phyloP scores from a whole-genome alignment of 345 rosid species.

The Salix purpurea region DNA sequence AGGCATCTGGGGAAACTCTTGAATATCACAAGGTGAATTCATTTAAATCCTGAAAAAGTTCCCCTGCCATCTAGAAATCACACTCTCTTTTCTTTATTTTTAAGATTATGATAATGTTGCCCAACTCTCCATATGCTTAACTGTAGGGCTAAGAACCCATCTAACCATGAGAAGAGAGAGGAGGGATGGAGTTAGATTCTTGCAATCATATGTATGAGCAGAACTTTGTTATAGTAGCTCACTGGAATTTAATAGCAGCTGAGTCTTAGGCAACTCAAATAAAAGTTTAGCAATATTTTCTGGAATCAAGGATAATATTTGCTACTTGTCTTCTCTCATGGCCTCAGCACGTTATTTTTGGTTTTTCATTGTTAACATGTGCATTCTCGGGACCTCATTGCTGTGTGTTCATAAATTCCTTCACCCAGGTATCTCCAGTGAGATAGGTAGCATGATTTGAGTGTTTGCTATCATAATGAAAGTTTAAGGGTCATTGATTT shows the following conservation, averaged over 20 bases:
- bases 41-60: not conserved
- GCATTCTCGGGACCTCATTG: not conserved
- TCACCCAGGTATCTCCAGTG: not conserved
- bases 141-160: not conserved
- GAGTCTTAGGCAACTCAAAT: not conserved
- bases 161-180: no score
- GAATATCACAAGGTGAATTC: slow-evolving; percentile 77
- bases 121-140: not conserved
- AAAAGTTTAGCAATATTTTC: not conserved
- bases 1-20: slow-evolving; percentile 88
- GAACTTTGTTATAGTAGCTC: not conserved
- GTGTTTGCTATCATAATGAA: not conserved
- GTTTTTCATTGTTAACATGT: not conserved
- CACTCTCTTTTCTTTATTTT: not conserved
- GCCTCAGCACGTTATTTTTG: not conserved
- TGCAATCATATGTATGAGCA: not conserved
- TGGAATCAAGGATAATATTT: not conserved
- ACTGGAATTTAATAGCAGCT: not conserved
- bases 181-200: no score
- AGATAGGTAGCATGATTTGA: not conserved
- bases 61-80: not conserved
- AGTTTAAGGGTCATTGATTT: not conserved
- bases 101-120: not conserved
- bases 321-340: not conserved
- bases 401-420: not conserved